A percentile compares a stretch with the other conserved stretches of the same genome.
Conservation (phyloP, 352 stramenopile species). For the Globisporangium orthogonon region DNA sequence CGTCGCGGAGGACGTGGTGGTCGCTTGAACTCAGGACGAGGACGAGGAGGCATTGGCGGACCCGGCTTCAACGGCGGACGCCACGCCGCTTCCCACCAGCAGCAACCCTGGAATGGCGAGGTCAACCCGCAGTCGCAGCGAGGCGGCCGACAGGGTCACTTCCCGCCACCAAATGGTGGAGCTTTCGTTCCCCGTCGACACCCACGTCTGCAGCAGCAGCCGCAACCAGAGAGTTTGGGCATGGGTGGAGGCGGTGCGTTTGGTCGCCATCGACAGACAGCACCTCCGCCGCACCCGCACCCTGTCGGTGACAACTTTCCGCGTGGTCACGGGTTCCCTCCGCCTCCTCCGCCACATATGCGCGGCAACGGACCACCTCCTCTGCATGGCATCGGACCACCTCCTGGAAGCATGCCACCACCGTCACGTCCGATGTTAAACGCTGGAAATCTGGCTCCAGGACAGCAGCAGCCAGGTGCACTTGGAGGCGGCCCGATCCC, state of each 20-base stretch:
- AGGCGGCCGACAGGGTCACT: not conserved
- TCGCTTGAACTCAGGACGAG: conserved; percentile 24
- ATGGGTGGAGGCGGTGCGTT: not conserved
- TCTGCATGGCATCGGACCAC: not conserved
- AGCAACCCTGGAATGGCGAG: conserved; percentile 1
- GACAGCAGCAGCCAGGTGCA: not conserved
- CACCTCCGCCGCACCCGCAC: conserved; percentile 1
- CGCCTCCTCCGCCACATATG: not conserved
- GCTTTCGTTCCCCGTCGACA: not conserved
- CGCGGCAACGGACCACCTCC: no score
- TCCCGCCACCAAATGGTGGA: not conserved
- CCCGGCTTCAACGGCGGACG: not conserved
- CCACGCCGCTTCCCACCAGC: not conserved
- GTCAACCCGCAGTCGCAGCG: conserved; percentile 1
- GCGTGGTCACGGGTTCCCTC: not conserved
- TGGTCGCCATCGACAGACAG: not conserved
- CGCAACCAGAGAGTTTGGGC: not conserved
- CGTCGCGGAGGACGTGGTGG: conserved; percentile 23
- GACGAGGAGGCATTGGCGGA: conserved; percentile 7
- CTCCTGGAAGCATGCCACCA: not conserved
- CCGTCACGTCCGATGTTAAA: not conserved
- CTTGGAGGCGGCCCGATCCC: not conserved
- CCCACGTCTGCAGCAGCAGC: no score
- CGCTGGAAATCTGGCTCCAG: not conserved
- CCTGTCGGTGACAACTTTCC: not conserved